Evolutionary conservation across 2,329 filamentous ascomycete genomes (phyloP).

Genomic region (Arthrobotrys megalospora): DNA sequence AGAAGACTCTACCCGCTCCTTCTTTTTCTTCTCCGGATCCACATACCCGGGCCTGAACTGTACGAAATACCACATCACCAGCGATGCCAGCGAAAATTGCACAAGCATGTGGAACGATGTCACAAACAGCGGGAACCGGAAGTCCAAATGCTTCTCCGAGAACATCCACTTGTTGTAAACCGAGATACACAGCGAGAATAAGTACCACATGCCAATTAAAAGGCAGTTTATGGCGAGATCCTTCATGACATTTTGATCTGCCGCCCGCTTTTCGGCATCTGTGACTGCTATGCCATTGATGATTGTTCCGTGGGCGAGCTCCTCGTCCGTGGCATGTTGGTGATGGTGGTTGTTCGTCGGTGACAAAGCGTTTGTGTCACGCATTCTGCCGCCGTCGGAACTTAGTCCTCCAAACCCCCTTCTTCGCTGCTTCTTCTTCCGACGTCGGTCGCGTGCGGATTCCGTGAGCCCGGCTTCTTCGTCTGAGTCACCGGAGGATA

Average conservation of each 20-base stretch:
- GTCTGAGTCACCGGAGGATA: constrained; percentile 69
- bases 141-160: constrained; percentile 84
- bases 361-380: constrained; percentile 74
- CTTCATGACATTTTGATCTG: constrained; percentile 80
- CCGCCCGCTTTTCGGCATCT: constrained; percentile 78
- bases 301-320: constrained; percentile 50
- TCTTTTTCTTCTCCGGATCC: constrained; percentile 63
- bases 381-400: constrained; percentile 77
- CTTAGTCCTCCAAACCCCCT: constrained; percentile 49
- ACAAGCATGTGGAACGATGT: constrained; percentile 96
- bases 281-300: constrained; percentile 70
- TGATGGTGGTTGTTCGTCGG: constrained; percentile 70
- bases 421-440: constrained; percentile 72
- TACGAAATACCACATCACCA: constrained; percentile 86
- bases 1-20: constrained; percentile 44
- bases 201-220: constrained; percentile 88
- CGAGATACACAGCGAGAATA: constrained; percentile 93
- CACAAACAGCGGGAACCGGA: constrained; percentile 94
- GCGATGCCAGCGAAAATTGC: constrained; percentile 84
- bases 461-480: constrained; percentile 89
- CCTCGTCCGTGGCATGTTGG: constrained; percentile 65
- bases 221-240: constrained; percentile 80
- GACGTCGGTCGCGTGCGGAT: constrained; percentile 75
- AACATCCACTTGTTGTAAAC: constrained; percentile 99
- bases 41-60: constrained; percentile 78